These are phyloP conservation scores for Oryza meridionalis DNA, from an alignment of 176 grass and related monocot genomes.

Conservation along the genomic window DNA sequence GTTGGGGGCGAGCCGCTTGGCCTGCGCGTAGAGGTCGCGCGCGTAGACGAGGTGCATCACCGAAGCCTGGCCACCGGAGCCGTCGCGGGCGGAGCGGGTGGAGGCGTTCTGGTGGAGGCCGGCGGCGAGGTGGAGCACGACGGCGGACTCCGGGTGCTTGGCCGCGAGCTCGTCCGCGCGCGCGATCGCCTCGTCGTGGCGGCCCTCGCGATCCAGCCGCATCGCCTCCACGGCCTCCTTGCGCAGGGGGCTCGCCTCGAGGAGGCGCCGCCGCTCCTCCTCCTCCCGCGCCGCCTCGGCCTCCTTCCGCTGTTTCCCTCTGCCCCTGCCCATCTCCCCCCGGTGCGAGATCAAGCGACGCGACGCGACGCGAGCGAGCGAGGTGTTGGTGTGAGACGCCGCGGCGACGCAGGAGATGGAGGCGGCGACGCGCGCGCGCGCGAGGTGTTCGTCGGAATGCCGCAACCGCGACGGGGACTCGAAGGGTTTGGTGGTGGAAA, in stretches of 20 bases:
- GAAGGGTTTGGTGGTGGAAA: no score
- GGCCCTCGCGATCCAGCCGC: background rate
- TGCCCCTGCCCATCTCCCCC: background rate
- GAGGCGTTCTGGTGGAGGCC: background rate
- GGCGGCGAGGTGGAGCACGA: background rate
- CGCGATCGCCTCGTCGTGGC: background rate
- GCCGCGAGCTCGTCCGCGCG: background rate
- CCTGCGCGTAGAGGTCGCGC: background rate
- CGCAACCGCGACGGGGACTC: no score
- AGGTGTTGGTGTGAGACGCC: background rate
- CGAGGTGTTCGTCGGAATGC: no score
- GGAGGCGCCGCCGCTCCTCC: background rate
- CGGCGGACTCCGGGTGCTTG: background rate
- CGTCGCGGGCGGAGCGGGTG: background rate
- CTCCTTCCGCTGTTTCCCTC: background rate
- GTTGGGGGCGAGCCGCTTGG: background rate
- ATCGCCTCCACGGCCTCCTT: background rate
- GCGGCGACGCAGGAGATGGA: background rate
- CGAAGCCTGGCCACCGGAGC: background rate
- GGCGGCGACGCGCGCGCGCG: no score
- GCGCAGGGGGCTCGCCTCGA: background rate
- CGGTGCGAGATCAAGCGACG: background rate
- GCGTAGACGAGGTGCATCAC: background rate
- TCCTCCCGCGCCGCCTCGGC: background rate
- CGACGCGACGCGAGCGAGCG: background rate